Conservation (phyloP, 2,329 filamentous ascomycete species). For the Alternaria tenuissima region DNA sequence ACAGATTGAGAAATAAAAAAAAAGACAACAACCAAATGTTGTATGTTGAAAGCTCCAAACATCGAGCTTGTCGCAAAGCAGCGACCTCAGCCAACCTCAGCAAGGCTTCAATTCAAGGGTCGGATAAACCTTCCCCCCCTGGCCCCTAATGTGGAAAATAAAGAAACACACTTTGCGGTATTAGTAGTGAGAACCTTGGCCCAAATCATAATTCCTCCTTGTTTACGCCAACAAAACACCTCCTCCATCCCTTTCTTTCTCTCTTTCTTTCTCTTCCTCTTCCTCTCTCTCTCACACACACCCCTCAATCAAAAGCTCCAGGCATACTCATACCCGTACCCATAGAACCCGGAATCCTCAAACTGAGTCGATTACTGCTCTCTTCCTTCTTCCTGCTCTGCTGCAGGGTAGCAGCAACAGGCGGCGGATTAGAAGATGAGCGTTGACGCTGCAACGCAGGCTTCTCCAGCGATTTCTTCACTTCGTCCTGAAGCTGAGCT, state of each 20-base stretch:
- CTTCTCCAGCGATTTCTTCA: constrained; percentile 32
- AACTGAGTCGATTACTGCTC: constrained; percentile 31
- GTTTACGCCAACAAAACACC: not conserved
- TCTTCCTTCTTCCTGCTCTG: constrained; percentile 41
- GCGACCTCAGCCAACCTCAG: too few relatives aligned
- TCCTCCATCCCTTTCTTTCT: too few relatives aligned
- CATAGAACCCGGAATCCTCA: constrained; percentile 37
- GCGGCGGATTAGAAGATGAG: constrained; percentile 34
- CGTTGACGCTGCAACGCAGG: constrained; percentile 30
- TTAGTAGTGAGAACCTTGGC: not conserved
- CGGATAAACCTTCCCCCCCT: too few relatives aligned
- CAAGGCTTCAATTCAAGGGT: too few relatives aligned
- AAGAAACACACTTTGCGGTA: not conserved
- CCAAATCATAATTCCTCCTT: not conserved
- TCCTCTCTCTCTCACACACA: too few relatives aligned
- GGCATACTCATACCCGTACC: constrained; percentile 30
- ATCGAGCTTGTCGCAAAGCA: too few relatives aligned
- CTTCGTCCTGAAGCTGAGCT: constrained; percentile 45
- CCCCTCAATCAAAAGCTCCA: constrained; percentile 17
- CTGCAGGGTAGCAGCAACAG: constrained; percentile 5
- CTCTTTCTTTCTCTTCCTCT: too few relatives aligned
- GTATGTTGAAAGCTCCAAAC: too few relatives aligned
- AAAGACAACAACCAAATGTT: not conserved
- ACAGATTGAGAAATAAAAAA: not conserved
- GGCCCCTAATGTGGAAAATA: not conserved